Conservation (phyloP, 257 asterid species). For the Cynanchum wilfordii region DNA sequence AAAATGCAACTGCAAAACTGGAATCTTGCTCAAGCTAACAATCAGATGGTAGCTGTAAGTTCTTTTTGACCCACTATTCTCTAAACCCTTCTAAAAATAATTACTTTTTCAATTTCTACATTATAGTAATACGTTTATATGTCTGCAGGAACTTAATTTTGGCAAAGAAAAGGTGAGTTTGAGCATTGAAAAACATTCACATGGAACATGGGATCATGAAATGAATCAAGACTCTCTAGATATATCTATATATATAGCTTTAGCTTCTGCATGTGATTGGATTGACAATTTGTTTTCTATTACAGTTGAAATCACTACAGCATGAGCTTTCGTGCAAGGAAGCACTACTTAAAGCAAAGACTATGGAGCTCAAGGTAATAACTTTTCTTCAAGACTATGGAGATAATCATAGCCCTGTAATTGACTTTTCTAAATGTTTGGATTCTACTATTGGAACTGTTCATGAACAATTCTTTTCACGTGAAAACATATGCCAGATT, state of each 20-base stretch:
- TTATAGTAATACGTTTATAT: not conserved
- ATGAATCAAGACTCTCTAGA: not conserved
- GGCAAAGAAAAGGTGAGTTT: constrained; percentile 64
- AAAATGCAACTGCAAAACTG: constrained; percentile 82
- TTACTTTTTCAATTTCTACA: not conserved
- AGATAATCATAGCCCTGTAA: not conserved
- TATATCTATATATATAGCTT: not conserved
- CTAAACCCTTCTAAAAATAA: not conserved
- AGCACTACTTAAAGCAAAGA: constrained; percentile 57
- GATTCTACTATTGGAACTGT: not conserved
- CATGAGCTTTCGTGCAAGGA: constrained; percentile 78
- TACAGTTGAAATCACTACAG: constrained; percentile 61
- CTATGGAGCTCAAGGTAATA: constrained; percentile 23
- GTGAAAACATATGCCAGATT: no score
- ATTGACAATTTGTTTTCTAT: constrained; percentile 9
- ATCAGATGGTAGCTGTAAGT: constrained; percentile 69
- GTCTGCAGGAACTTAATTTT: constrained; percentile 68
- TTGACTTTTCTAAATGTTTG: not conserved
- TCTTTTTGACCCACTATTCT: not conserved
- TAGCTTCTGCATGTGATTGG: not conserved
- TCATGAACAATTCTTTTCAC: not conserved
- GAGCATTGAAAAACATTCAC: not conserved
- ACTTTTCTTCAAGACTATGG: not conserved
- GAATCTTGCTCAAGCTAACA: constrained; percentile 78
- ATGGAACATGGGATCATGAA: not conserved